phyloP scores from a whole-genome alignment of 164 flowering plant genomes.

The Vitis vinifera region ASM3070453v1 NC_081822.1:26451501-26452000 shows the following conservation, averaged over 20 bases:
- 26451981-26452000: conserved; percentile 10
- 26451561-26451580: conserved; percentile 89
- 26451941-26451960: conserved; percentile 19
- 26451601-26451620: conserved; percentile 68
- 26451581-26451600: conserved; percentile 75
- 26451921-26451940: not conserved
- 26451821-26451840: not conserved
- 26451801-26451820: not conserved
- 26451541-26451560: conserved; percentile 76
- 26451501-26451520: conserved; percentile 46
- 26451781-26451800: conserved; percentile 5
- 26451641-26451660: conserved; percentile 99
- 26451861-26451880: conserved; percentile 6
- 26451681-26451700: conserved; percentile 74
- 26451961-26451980: not conserved
- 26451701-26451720: conserved; percentile 83
- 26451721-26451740: conserved; percentile 76
- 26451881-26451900: conserved; percentile 2
- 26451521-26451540: conserved; percentile 65
- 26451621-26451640: conserved; percentile 89
- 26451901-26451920: not conserved
- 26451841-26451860: not conserved
- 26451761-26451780: conserved; percentile 51
- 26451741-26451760: conserved; percentile 86
- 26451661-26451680: conserved; percentile 77